These are phyloP conservation scores for Clarireedia sp. DNA, from an alignment of 2,329 filamentous ascomycete species.

Conservation along the genomic window DNA sequence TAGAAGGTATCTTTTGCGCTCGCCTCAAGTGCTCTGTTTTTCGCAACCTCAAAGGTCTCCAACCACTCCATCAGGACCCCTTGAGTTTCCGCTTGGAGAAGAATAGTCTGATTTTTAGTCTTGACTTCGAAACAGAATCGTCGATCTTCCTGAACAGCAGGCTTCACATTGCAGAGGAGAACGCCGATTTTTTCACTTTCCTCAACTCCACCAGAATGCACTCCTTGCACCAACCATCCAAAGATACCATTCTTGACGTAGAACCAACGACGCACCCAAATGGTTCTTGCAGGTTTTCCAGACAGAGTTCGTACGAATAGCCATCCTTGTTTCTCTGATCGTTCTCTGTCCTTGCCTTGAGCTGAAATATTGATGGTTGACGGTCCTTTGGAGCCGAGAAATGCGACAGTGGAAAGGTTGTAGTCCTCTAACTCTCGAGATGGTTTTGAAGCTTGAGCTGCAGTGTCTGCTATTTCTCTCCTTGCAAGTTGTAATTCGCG, in stretches of 20 bases:
- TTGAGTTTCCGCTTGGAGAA: conserved; percentile 91
- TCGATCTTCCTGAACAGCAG: conserved; percentile 84
- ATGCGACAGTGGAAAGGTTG: conserved; percentile 80
- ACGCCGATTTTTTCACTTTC: conserved; percentile 96
- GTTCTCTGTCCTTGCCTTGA: conserved; percentile 44
- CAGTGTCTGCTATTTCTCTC: conserved; percentile 72
- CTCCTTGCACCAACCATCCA: conserved; percentile 81
- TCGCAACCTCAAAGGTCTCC: conserved; percentile 84
- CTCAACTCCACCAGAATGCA: conserved; percentile 73
- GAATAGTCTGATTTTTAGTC: conserved; percentile 84
- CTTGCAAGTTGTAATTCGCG: conserved; percentile 72
- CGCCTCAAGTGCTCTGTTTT: conserved; percentile 81
- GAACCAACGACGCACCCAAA: conserved; percentile 89
- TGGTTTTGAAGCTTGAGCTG: conserved; percentile 63
- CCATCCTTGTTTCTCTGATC: conserved; percentile 85
- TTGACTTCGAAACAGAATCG: conserved; percentile 98
- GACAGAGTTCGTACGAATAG: conserved; percentile 73
- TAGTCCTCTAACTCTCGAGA: conserved; percentile 93
- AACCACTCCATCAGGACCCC: conserved; percentile 91
- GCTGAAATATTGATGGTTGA: conserved; percentile 41
- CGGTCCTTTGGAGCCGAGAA: conserved; percentile 63
- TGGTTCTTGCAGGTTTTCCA: conserved; percentile 83
- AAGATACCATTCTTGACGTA: conserved; percentile 95
- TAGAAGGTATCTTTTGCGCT: conserved; percentile 41
- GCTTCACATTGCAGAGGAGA: conserved; percentile 83